A percentile compares a stretch with the other conserved stretches of the same genome.
These are phyloP conservation scores for Silene latifolia DNA, from an alignment of 148 eudicot genomes.

Conservation along the genomic window DNA sequence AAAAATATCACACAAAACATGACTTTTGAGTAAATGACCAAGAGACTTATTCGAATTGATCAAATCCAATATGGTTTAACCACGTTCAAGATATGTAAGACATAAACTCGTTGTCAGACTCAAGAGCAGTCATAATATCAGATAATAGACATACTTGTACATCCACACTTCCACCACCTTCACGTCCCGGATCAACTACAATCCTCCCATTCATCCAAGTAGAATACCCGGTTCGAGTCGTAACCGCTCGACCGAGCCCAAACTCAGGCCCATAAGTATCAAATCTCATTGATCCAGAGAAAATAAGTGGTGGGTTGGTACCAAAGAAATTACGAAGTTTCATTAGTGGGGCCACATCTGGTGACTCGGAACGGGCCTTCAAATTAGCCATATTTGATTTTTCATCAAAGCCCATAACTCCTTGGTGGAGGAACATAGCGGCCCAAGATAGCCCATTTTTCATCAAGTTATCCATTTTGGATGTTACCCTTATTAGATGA, in stretches of 20 bases:
- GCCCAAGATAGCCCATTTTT: conserved; percentile 12
- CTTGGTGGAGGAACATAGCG: conserved; percentile 4
- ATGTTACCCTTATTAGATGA: background rate
- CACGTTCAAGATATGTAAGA: conserved; percentile 32
- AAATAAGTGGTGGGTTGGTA: conserved; percentile 32
- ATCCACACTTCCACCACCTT: conserved; percentile 60
- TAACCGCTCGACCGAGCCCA: conserved; percentile 60
- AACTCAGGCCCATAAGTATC: conserved; percentile 75
- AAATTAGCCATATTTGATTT: background rate
- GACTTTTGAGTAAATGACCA: no score
- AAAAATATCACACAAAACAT: no score
- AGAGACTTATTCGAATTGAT: no score
- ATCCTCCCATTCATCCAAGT: conserved; percentile 52
- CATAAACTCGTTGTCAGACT: conserved; percentile 54
- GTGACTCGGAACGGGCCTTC: background rate
- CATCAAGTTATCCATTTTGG: conserved; percentile 7
- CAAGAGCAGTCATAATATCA: conserved; percentile 49
- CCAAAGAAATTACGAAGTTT: conserved; percentile 26
- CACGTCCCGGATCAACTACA: conserved; percentile 38
- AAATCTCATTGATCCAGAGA: conserved; percentile 68
- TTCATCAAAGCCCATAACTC: background rate
- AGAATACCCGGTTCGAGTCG: conserved; percentile 52
- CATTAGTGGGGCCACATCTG: conserved; percentile 16
- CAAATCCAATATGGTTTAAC: no score
- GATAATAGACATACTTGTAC: conserved; percentile 53